phyloP scores from a whole-genome alignment of 2,329 filamentous ascomycete genomes.

The Diplodia intermedia region DNA sequence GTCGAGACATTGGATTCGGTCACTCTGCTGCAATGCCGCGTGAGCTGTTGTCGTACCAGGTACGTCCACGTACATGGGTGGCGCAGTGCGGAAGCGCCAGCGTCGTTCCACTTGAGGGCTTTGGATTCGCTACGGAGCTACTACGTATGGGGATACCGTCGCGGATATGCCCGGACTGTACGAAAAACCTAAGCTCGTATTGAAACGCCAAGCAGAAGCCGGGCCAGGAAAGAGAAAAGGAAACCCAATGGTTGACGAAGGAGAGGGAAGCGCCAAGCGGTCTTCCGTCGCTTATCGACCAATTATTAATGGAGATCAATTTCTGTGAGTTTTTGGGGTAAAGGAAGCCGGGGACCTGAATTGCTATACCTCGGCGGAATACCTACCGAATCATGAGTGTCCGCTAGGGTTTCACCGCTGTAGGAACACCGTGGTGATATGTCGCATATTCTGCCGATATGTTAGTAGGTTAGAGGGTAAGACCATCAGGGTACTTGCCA shows the following conservation, averaged over 20 bases:
- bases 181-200: slow-evolving; percentile 2
- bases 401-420: neutral
- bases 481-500: too few species aligned
- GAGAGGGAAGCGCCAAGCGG: neutral
- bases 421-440: neutral
- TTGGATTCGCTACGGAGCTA: neutral
- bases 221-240: neutral
- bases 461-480: too few species aligned
- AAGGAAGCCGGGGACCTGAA: neutral
- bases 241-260: neutral
- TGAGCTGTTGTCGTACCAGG: neutral
- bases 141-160: neutral
- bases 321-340: neutral
- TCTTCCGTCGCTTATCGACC: neutral
- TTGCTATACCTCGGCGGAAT: neutral
- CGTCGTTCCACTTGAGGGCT: slow-evolving; percentile 1
- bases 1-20: neutral
- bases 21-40: neutral
- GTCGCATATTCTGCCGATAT: neutral
- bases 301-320: neutral
- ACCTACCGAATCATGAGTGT: neutral
- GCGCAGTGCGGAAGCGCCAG: too few species aligned
- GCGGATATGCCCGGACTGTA: neutral
- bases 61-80: neutral
- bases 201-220: slow-evolving; percentile 15